These are phyloP conservation scores for Lachnellula hyalina DNA, from an alignment of 2,329 filamentous ascomycete genomes.

Conservation along the genomic window DNA sequence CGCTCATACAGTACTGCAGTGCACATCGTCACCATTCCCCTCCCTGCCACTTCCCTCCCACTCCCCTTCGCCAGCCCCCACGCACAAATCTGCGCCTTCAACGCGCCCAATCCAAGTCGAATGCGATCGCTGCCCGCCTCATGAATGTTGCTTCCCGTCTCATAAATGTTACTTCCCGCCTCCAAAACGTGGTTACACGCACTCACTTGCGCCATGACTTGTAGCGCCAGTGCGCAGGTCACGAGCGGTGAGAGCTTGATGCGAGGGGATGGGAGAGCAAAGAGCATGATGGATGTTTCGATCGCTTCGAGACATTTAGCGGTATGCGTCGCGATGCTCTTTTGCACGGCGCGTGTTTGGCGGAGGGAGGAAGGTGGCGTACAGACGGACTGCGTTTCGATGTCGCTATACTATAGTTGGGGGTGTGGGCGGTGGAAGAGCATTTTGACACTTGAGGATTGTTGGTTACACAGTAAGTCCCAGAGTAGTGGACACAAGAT, in stretches of 20 bases:
- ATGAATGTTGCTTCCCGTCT: slow-evolving; percentile 29
- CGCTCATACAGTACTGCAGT: too few relatives aligned
- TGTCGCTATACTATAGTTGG: slow-evolving; percentile 33
- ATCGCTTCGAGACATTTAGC: slow-evolving; percentile 54
- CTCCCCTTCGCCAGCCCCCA: slow-evolving; percentile 54
- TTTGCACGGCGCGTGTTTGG: slow-evolving; percentile 40
- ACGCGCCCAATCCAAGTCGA: slow-evolving; percentile 52
- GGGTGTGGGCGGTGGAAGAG: slow-evolving; percentile 50
- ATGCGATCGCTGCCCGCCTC: slow-evolving; percentile 47
- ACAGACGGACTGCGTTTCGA: slow-evolving; percentile 21
- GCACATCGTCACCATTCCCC: too few relatives aligned
- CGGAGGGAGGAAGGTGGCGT: slow-evolving; percentile 28
- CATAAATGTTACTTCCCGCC: slow-evolving; percentile 31
- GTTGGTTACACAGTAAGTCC: background rate
- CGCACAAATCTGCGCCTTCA: slow-evolving; percentile 47
- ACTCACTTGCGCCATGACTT: slow-evolving; percentile 52
- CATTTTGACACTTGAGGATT: slow-evolving; percentile 5
- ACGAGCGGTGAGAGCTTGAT: slow-evolving; percentile 53
- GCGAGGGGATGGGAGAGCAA: slow-evolving; percentile 48
- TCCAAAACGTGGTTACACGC: slow-evolving; percentile 48
- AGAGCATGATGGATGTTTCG: slow-evolving; percentile 50
- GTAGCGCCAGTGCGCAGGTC: slow-evolving; percentile 49
- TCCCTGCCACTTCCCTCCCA: slow-evolving; percentile 50
- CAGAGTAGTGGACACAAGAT: background rate
- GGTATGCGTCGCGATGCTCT: slow-evolving; percentile 44